Percentiles rank a stretch among this genome's conserved stretches.
Conservation (phyloP, 176 grass and related monocot species). For the Oryza glumipatula region DNA sequence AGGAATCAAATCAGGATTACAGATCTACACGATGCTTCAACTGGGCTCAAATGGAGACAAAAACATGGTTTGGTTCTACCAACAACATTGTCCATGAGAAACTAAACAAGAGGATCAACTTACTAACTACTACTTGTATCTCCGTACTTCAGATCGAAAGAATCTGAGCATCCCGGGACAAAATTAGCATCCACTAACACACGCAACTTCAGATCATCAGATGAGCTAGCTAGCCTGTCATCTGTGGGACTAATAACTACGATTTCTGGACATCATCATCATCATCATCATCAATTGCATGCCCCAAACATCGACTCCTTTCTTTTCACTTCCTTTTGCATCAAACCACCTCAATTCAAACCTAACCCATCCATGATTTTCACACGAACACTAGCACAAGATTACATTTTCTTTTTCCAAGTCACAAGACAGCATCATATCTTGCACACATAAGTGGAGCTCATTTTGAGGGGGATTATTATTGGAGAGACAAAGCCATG, state of each 20-base stretch:
- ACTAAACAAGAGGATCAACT: background rate
- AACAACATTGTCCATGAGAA: conserved; percentile 15
- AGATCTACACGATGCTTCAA: conserved; percentile 30
- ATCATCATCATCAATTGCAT: background rate
- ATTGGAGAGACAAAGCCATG: conserved; percentile 34
- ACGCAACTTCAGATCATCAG: background rate
- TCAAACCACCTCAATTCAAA: background rate
- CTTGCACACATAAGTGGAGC: background rate
- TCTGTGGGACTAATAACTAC: background rate
- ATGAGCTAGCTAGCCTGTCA: background rate
- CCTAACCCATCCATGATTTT: background rate
- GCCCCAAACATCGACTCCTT: background rate
- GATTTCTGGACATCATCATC: background rate
- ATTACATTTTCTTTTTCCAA: background rate
- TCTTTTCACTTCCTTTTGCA: background rate
- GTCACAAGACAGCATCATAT: conserved; percentile 9
- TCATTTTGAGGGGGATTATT: background rate
- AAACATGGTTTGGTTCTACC: conserved; percentile 18
- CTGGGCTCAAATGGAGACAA: conserved; percentile 37
- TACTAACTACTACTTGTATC: background rate
- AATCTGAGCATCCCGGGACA: conserved; percentile 25
- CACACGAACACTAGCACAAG: background rate
- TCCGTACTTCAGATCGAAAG: background rate
- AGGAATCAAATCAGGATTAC: background rate
- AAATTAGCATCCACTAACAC: background rate